Conservation (phyloP, 2,329 filamentous ascomycete genomes). For the Phaeoacremonium minimum region DNA sequence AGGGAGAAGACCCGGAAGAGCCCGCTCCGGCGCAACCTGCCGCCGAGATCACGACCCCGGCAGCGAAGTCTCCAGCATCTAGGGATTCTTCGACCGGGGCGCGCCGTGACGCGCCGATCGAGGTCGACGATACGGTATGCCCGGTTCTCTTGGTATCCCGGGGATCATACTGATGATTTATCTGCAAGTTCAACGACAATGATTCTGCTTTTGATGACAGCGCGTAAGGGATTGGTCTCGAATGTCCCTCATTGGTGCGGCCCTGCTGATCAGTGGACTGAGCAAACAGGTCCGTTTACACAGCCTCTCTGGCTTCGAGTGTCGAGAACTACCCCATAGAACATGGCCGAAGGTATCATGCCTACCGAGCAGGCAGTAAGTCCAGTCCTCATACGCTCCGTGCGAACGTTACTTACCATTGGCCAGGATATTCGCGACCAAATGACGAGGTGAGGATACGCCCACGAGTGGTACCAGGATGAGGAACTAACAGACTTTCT, state of each 20-base stretch:
- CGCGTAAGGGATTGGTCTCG: conserved; percentile 8
- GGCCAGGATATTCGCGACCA: conserved; percentile 14
- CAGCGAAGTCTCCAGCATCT: background rate
- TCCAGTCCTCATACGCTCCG: background rate
- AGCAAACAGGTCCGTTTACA: conserved; percentile 12
- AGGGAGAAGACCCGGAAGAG: too few species aligned
- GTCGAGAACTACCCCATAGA: conserved; percentile 20
- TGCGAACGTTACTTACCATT: background rate
- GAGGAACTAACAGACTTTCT: conserved; percentile 13
- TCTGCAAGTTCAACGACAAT: conserved; percentile 1
- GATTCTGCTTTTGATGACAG: conserved; percentile 5
- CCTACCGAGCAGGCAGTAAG: conserved; percentile 23
- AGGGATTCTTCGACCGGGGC: too few species aligned
- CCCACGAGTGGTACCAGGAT: background rate
- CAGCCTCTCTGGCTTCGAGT: conserved; percentile 20
- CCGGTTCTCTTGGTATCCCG: background rate
- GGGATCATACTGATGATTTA: background rate
- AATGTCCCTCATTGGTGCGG: background rate
- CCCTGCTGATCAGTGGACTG: background rate
- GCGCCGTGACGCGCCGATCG: too few species aligned
- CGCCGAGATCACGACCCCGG: background rate
- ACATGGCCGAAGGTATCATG: conserved; percentile 26
- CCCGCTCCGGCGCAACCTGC: background rate
- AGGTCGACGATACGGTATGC: background rate
- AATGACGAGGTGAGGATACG: conserved; percentile 19